phyloP scores from a whole-genome alignment of 176 grass and related monocot genomes.

The Echinochloa phyllopogon region DNA sequence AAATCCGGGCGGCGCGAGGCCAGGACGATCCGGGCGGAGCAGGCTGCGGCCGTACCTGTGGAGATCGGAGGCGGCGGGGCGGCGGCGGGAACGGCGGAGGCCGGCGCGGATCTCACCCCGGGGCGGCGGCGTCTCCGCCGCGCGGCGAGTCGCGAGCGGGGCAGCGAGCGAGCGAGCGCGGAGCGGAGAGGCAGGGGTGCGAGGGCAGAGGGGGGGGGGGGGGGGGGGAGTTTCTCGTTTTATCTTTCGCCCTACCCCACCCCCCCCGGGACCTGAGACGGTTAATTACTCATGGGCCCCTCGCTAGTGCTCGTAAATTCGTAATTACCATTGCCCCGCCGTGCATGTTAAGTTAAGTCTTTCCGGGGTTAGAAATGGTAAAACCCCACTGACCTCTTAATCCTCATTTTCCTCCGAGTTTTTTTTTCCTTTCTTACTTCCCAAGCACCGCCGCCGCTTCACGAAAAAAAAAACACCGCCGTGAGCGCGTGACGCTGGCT shows the following conservation, averaged over 20 bases:
- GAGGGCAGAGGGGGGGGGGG: not conserved
- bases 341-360: not conserved
- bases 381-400: not conserved
- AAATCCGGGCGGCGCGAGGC: not conserved
- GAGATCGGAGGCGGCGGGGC: slow-evolving; percentile 46
- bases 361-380: not conserved
- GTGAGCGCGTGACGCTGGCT: not conserved
- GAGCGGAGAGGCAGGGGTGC: not conserved
- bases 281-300: not conserved
- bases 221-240: slow-evolving; percentile 27
- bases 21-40: not conserved
- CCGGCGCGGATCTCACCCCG: slow-evolving; percentile 45
- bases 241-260: slow-evolving; percentile 30
- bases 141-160: not conserved
- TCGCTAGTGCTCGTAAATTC: not conserved
- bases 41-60: not conserved
- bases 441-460: slow-evolving; percentile 11
- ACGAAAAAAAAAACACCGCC: not conserved
- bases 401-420: no score
- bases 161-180: not conserved
- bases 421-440: slow-evolving; percentile 37
- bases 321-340: slow-evolving; percentile 9
- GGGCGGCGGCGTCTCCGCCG: slow-evolving; percentile 21
- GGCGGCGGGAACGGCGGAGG: slow-evolving; percentile 14
- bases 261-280: not conserved